Conservation (phyloP, 768 basidiomycete genomes). For the Hirschioporus abietinus region DNA sequence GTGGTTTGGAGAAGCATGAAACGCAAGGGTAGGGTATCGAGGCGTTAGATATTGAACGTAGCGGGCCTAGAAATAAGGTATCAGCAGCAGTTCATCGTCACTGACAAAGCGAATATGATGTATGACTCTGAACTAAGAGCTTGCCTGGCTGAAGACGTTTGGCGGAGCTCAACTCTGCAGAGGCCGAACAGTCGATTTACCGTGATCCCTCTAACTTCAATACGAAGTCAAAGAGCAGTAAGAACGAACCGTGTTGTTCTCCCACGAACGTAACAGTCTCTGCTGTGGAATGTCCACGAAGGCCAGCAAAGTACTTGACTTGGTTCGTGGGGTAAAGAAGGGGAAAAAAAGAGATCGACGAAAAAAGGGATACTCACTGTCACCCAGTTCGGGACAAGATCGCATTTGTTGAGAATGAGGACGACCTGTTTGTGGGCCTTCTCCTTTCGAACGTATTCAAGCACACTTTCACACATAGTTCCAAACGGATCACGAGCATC, state of each 20-base stretch:
- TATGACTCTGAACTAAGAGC: conserved; percentile 41
- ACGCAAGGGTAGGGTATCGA: conserved; percentile 92
- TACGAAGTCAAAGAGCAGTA: conserved; percentile 23
- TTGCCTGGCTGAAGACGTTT: conserved; percentile 13
- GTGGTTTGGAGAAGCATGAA: conserved; percentile 98
- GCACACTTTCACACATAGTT: conserved; percentile 89
- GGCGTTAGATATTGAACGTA: conserved; percentile 95
- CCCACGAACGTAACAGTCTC: conserved; percentile 46
- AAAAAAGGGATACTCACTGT: conserved; percentile 57
- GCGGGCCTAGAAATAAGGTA: conserved; percentile 56
- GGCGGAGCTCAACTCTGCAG: conserved; percentile 32
- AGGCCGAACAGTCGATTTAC: conserved; percentile 22
- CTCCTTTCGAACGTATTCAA: conserved; percentile 92
- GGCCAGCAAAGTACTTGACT: conserved; percentile 33
- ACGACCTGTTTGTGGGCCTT: conserved; percentile 98
- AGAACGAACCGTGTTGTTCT: conserved; percentile 29
- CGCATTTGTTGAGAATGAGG: conserved; percentile 96
- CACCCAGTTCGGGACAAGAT: conserved; percentile 98
- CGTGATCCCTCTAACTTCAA: conserved; percentile 27
- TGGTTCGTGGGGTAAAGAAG: conserved; percentile 30
- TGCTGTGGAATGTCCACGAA: conserved; percentile 11
- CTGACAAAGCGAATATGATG: conserved; percentile 21
- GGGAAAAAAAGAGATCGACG: conserved; percentile 8
- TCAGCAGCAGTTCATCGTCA: not conserved
- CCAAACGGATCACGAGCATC: conserved; percentile 96